Base-by-base conservation (phyloP, 1,284 basidiomycete genomes). In the Ganoderma lucidum region DNA sequence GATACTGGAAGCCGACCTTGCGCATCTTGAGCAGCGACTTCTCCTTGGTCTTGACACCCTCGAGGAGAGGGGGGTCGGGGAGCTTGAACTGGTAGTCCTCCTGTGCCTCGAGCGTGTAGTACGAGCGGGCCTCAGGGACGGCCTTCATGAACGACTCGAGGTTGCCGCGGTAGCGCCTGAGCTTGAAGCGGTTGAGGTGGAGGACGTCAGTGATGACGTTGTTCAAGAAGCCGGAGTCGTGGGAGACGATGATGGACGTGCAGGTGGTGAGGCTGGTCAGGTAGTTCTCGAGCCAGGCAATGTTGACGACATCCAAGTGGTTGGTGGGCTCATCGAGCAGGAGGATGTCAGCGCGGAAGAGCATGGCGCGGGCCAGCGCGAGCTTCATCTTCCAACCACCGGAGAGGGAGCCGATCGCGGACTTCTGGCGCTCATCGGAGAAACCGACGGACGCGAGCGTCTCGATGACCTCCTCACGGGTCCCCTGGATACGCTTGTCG, bases 371-470 rank as follows among this genome's bases (percentile, higher is more conserved):
- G 69, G 98, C 98, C 71, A 99, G 91, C 41, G 97, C 98, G 75
- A 99, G 93, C 90, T 99, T 99, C 98, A 99, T 99, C 90, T 99
- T 98, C 98, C 98, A 99, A 87, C 98, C 98, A 90, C 98, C 98
- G 62, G 97, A 99, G 66, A 99, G 87, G 72, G 91, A 92, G 75
- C 96, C 95, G 75, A 98, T 98, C 58, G 95, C 85, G 75, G 94
- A 87, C 76, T 84, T 85, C 85, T 98, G 96, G 77, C 96, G 92
- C 80, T 92, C 93, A 71, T 93, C 93, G 73, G 85, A 90, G 89
- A 98, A 98, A 74, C 96, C 96, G 81, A 98, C 96, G 70, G 94
- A 93, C 59, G 91, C 89, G 72, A 98, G 92, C 67, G 94, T 95
- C 81, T 91, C 88, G 69, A 92, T 83, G 81, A 93, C 82, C 81